phyloP scores from a whole-genome alignment of 2,329 filamentous ascomycete genomes.

The Metarhizium album region DNA sequence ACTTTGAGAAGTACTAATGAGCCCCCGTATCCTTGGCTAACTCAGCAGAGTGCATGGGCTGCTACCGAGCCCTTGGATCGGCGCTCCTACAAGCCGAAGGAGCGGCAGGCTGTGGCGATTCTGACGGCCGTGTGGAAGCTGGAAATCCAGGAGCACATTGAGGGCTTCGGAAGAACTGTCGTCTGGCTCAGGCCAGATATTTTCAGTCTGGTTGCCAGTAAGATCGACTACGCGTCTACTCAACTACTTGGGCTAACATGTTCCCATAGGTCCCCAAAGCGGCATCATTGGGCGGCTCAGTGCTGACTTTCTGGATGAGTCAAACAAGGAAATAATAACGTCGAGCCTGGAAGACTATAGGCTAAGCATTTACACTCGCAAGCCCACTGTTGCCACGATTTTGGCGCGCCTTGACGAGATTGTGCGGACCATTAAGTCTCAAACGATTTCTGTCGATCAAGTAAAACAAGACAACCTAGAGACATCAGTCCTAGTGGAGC shows the following conservation, averaged over 20 bases:
- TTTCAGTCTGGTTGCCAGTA: slow-evolving; percentile 35
- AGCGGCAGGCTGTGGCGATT: slow-evolving; percentile 29
- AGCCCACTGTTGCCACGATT: slow-evolving; percentile 18
- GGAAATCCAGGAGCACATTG: slow-evolving; percentile 33
- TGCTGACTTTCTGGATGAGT: slow-evolving; percentile 20
- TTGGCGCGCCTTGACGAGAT: slow-evolving; percentile 26
- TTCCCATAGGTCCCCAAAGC: slow-evolving; percentile 10
- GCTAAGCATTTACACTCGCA: slow-evolving; percentile 21
- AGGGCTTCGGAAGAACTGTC: slow-evolving; percentile 29
- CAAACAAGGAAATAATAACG: slow-evolving; percentile 21
- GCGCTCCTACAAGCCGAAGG: slow-evolving; percentile 23
- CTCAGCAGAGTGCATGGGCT: slow-evolving; percentile 29
- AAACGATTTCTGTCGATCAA: slow-evolving; percentile 15
- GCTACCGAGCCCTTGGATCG: slow-evolving; percentile 17
- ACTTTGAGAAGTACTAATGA: not conserved
- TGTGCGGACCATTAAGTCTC: slow-evolving; percentile 15
- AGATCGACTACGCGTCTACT: not conserved
- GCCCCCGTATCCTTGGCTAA: slow-evolving; percentile 30
- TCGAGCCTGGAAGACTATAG: slow-evolving; percentile 11
- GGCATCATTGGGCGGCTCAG: slow-evolving; percentile 18
- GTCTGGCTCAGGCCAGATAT: slow-evolving; percentile 28
- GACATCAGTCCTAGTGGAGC: slow-evolving; percentile 15
- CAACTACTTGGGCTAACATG: not conserved
- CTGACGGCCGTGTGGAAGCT: slow-evolving; percentile 40
- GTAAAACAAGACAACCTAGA: slow-evolving; percentile 12